Conservation (phyloP, 2,329 filamentous ascomycete species). For the Scedosporium apiospermum region DNA sequence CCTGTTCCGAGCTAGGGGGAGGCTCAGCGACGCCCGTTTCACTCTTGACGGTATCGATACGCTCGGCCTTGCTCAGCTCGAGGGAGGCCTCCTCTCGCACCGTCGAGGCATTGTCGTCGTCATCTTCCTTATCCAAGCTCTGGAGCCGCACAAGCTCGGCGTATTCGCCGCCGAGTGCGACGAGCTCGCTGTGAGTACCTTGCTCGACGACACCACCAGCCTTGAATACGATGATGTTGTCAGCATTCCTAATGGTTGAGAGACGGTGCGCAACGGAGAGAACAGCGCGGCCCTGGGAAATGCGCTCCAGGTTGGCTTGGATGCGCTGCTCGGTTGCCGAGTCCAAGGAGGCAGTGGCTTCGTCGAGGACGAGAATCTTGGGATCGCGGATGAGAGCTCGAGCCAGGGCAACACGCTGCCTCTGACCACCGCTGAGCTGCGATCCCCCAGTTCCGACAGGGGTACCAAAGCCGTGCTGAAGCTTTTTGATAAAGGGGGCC, state of each 20-base stretch:
- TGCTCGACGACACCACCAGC: conserved; percentile 52
- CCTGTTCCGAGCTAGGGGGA: not conserved
- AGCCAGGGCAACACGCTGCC: conserved; percentile 50
- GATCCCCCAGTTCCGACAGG: conserved; percentile 43
- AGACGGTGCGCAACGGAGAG: conserved; percentile 57
- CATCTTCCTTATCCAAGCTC: conserved; percentile 21
- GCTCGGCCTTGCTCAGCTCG: conserved; percentile 22
- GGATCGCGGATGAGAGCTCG: conserved; percentile 48
- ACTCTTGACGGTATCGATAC: conserved; percentile 29
- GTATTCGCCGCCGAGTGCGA: conserved; percentile 41
- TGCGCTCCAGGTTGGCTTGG: conserved; percentile 34
- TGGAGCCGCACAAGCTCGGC: conserved; percentile 39
- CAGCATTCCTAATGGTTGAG: conserved; percentile 52
- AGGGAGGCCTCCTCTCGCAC: not conserved
- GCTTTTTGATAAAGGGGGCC: conserved; percentile 40
- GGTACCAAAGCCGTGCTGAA: conserved; percentile 45
- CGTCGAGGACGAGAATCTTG: conserved; percentile 49
- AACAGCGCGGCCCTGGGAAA: conserved; percentile 47
- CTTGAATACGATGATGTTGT: conserved; percentile 58
- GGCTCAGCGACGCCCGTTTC: not conserved
- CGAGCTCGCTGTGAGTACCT: conserved; percentile 52
- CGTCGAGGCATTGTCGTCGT: conserved; percentile 15
- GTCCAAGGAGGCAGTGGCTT: conserved; percentile 53
- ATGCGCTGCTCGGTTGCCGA: conserved; percentile 47
- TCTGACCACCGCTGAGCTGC: conserved; percentile 49